Evolutionary conservation across 2,329 filamentous ascomycete genomes (phyloP), one percentile per base, ranked within the genome.

Genomic region (Sporothrix humicola): DNA sequence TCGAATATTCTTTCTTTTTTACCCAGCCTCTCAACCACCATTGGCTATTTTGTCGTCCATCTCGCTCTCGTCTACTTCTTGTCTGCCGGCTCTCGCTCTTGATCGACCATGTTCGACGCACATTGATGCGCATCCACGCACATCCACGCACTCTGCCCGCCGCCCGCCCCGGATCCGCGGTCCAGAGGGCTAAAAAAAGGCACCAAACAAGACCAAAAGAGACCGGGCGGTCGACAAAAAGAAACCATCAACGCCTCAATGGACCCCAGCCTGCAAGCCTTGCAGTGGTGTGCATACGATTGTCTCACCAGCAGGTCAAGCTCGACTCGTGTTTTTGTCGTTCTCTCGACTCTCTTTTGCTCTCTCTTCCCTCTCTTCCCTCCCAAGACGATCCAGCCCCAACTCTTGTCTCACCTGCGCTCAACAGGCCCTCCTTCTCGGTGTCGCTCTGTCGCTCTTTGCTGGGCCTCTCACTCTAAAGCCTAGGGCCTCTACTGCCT

Each of bases 371-470:
- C 37, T 23, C 42, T 66, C 20, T 12, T 3, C 6, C 20, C n/a
- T 9, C 44, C n/a, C 65, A 37, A 44, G 46, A 20, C 50, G 31
- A 37, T 54, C 50, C 31, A 31, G 65, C 50, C 31, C 52, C 31
- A 46, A n/a, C 31, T 31, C 52, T 46, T 70, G 68, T 70, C 68
- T 70, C 68, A 70, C 52, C 68, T 70, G 31, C 68, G 68, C 68
- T 70, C n/a, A 17, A 1, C 37, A 48, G 37, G 68, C 31, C 68
- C 52, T 31, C 48, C 42, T 48, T 48, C 48, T 42, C 48, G 48
- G 26, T 56, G 48, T 69, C 50, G 66, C 65, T 37, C 42, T 65
- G 9, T 54, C 50, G 50, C 56, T 68, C 23, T 37, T 7, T 31
- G 3, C 44, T 26, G 23, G 23, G 23, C 23, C 23, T 26, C 44